Percentiles rank a stretch among this genome's conserved stretches.
phyloP scores from a whole-genome alignment of 2,329 filamentous ascomycete species.

The Colletotrichum destructivum region DNA sequence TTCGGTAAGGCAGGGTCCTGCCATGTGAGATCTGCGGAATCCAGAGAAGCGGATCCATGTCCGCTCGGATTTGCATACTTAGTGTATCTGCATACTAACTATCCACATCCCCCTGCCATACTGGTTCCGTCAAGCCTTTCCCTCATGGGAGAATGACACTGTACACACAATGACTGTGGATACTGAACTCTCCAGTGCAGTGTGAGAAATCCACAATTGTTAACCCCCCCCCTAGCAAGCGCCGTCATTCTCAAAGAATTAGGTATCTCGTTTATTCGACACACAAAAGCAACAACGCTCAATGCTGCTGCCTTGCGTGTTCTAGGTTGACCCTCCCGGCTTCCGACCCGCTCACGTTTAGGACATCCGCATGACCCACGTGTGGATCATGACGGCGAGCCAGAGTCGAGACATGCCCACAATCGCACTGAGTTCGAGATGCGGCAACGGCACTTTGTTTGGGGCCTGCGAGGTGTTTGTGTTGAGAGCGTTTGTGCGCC shows the following conservation, averaged over 20 bases:
- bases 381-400: constrained; percentile 3
- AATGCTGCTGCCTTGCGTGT: constrained; percentile 23
- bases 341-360: constrained; percentile 16
- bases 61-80: constrained; percentile 21
- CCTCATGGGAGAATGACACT: background rate
- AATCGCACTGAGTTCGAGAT: constrained; percentile 9
- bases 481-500: background rate
- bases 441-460: constrained; percentile 1
- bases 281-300: constrained; percentile 31
- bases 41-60: constrained; percentile 38
- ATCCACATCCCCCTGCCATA: constrained; percentile 23
- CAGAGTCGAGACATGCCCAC: constrained; percentile 14
- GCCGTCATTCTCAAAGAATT: constrained; percentile 6
- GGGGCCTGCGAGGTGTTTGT: constrained; percentile 1
- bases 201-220: background rate
- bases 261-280: constrained; percentile 28
- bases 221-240: constrained; percentile 5
- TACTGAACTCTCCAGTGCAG: constrained; percentile 15
- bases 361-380: constrained; percentile 21
- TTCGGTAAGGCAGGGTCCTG: constrained; percentile 27
- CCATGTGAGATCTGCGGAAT: constrained; percentile 43
- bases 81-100: too few relatives aligned
- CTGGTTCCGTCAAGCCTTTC: constrained; percentile 1
- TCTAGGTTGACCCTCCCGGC: background rate
- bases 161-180: background rate